Evolutionary conservation across 202 grass and related monocot species (phyloP), one percentile per base, ranked within the genome.

Genomic region (Bolboschoenoplectus hybrid): DNA sequence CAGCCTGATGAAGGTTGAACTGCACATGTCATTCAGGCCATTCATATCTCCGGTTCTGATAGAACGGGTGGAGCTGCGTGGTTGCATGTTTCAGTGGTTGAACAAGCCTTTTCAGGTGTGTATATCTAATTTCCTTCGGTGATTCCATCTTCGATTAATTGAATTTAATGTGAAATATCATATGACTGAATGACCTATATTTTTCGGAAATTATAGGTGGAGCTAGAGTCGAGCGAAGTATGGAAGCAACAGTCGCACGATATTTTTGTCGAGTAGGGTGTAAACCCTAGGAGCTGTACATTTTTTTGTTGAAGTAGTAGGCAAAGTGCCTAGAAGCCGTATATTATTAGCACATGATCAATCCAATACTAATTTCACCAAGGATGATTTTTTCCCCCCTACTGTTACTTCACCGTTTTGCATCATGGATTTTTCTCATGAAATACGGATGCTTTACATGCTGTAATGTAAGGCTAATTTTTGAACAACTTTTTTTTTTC

Each of bases 231-330:
- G 6, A 94, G 87, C 80, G 93, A 95, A 88, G 55, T 95, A 50
- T 95, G 96, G 96, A 94, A 95, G 83, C 91, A 98, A 63, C 91
- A 92, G 62, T 95, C 90, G 3, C 91, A 89, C 12, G 90, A 90
- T 43, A 82, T 94, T 82, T 85, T 88, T 81, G 86, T 82, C 14
- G 67, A 86, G 38, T 91, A 88, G 88, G 46, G 16, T 80, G 7
- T 79, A 41, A 60, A 60, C 34, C 36, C 36, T 78, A 56, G 6
- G 12, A 77, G 49, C 32, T 36, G 63, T 38, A 51, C 36, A 41
- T 7, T 62, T 46, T 46, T 46, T 62, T 46, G 19, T 62, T 62
- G n/a, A 19, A 62, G 58, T 62, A 6, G 58, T 17, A 62, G 58
- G 58, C 58, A 7, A n/a, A 62, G 57, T 61, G 57, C 57, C 16